Conservation (phyloP, 768 basidiomycete genomes). For the Psilocybe cyanescens region DNA sequence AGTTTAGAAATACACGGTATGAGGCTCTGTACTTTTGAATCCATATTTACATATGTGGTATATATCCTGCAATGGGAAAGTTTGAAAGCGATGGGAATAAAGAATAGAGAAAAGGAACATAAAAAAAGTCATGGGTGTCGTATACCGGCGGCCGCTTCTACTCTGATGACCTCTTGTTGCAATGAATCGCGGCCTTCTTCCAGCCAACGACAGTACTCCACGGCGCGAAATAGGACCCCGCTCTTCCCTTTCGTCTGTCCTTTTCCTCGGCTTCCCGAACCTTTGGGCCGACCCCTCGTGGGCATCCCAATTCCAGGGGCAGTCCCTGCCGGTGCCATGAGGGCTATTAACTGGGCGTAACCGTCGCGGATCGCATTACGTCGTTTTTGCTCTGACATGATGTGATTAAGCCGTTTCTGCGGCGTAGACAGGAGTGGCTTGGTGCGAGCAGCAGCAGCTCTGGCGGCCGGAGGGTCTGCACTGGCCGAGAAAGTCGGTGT, state of each 20-base stretch:
- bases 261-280: conserved; percentile 68
- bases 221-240: conserved; percentile 85
- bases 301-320: conserved; percentile 74
- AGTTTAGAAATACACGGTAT: conserved; percentile 21
- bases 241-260: conserved; percentile 86
- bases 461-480: conserved; percentile 17
- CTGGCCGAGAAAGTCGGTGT: conserved; percentile 24
- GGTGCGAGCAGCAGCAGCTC: conserved; percentile 31
- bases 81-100: not conserved
- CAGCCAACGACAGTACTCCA: conserved; percentile 85
- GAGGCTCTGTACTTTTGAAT: conserved; percentile 12
- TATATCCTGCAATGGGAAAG: conserved; percentile 8
- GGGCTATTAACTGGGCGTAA: conserved; percentile 81
- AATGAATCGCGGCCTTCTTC: conserved; percentile 81
- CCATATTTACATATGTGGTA: conserved; percentile 15
- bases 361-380: conserved; percentile 91
- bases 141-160: conserved; percentile 72
- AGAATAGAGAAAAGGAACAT: not conserved
- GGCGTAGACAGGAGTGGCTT: conserved; percentile 80
- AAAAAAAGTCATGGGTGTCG: conserved; percentile 20
- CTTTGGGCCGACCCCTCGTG: conserved; percentile 80
- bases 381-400: conserved; percentile 93
- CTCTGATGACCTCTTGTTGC: conserved; percentile 63
- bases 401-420: conserved; percentile 90
- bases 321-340: conserved; percentile 79